These are phyloP conservation scores for Colletotrichum sp. DNA, from an alignment of 2,329 filamentous ascomycete species.

Conservation along the genomic window DNA sequence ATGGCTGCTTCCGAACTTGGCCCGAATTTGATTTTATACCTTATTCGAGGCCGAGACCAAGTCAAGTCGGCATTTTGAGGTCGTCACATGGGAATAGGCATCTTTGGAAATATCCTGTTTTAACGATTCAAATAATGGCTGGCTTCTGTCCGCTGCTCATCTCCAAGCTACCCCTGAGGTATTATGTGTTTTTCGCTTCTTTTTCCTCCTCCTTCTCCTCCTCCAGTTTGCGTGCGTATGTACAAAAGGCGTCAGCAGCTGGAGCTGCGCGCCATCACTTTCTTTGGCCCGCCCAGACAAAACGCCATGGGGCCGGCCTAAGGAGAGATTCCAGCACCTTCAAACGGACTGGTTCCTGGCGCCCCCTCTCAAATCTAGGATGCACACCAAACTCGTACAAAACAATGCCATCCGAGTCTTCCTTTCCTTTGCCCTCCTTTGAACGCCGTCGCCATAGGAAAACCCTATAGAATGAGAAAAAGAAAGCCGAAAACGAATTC, in stretches of 20 bases:
- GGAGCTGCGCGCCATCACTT: not conserved
- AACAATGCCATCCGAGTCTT: conserved; percentile 23
- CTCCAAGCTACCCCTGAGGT: conserved; percentile 4
- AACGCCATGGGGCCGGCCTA: conserved; percentile 3
- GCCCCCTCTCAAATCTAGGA: conserved; percentile 33
- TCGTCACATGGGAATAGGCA: not conserved
- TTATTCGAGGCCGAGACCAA: not conserved
- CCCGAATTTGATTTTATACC: not conserved
- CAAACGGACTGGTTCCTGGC: conserved; percentile 27
- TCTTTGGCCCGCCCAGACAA: not conserved
- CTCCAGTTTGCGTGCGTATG: not conserved
- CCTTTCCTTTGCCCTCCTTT: not conserved
- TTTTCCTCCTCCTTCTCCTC: not conserved
- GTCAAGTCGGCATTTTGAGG: not conserved
- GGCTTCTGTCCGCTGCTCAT: conserved; percentile 3
- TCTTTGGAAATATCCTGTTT: not conserved
- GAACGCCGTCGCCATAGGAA: conserved; percentile 21
- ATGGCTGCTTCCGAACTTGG: not conserved
- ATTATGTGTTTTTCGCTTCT: conserved; percentile 14
- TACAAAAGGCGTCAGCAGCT: conserved; percentile 9
- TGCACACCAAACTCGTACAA: conserved; percentile 26
- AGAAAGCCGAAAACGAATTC: conserved; percentile 24
- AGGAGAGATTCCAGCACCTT: conserved; percentile 8
- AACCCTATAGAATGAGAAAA: conserved; percentile 4
- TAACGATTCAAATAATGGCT: not conserved